Base-by-base conservation (phyloP, 2,329 filamentous ascomycete genomes). In the Aaosphaeria arxii region DNA sequence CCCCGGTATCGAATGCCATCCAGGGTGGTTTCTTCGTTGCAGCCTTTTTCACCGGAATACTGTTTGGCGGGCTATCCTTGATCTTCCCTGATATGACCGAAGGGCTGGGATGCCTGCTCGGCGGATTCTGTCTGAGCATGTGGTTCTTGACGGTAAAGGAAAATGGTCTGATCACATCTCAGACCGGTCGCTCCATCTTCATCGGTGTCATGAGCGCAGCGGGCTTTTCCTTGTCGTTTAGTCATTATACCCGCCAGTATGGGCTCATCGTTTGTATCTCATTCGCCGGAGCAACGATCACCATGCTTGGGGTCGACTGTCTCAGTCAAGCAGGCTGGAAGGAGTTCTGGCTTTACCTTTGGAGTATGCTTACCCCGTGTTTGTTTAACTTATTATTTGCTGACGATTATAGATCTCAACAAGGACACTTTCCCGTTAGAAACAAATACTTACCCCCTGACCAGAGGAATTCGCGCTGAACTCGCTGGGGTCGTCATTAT, bases 271-370 rank as follows among this genome's bases (percentile, higher is more conserved):
- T 76, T 9, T 83, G 82, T 42, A 90, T 90, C 9, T 83, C 91
- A 0, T 95, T 96, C 63, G 80, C 84, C 4, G 92, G 92, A 6
- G 86, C 90, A 4, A 96, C 90, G 0, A 83, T 83, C 3, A 77
- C 87, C 1, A 81, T 95, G 11, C 71, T 97, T 2, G 92, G 92
- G 2, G 88, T 97, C 49, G 92, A 97, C 67, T 95, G 90, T 69
- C 95, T 92, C 60, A 92, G 86, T 61, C 79, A 84, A 53, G 90
- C 91, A n/a, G 92, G 92, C 0, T 74, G 95, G 59, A 96, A 96
- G 69, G 92, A 97, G 67, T 96, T 96, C 58, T 97, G 92, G 92
- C 80, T 89, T 5, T 97, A 95, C 66, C 78, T 95, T 35, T 97
- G 92, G 92, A 75, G 80, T 83, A 66, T 69, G 78, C 66, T 11